Evolutionary conservation across 495 filamentous ascomycete genomes (phyloP), one percentile per base, ranked within the genome.

Genomic region (Trichoderma reesei): DNA sequence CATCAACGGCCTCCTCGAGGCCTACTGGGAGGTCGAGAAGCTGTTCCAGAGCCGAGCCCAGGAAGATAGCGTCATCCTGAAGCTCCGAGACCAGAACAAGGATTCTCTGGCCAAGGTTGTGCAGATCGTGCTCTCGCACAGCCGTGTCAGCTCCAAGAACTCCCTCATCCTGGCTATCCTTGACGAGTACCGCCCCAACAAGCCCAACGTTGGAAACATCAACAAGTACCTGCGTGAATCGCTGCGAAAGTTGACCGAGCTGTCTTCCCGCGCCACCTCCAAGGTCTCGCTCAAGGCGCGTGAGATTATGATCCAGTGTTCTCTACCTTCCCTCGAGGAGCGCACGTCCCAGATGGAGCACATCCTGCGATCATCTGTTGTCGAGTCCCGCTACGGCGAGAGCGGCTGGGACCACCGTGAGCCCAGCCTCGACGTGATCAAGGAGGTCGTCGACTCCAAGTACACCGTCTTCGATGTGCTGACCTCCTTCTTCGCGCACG

Each of bases 391-490:
- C 68, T 98, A 98, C 72, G 94, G 94, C 39, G 94, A 98, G 80
- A 95, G 90, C 48, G 92, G 93, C 51, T 97, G 91, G 91, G 92
- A 96, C 61, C 94, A 98, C 76, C 85, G 95, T 67, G 90, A 96
- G 71, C 94, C 94, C 18, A 87, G 88, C 72, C 76, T 92, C 60
- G 85, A 91, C 48, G 80, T 92, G 69, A 85, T 98, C 74, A 94
- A 96, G 78, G 94, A 98, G 73, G 94, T 98, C 54, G 90, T 98
- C 59, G 94, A 98, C 76, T 98, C 94, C 41, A 94, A 94, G 79
- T 97, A 91, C 77, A 98, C 92, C 54, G 92, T 98, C 65, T 97
- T 96, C 70, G 94, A 98, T 74, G 94, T 98, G 6, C 75, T 98
- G 64, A 88, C 93, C 9, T 85, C 87, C 46, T 98, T 98, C 84